Base-by-base conservation (phyloP, 139 green algal species). In the Chlorella ohadii region DNA sequence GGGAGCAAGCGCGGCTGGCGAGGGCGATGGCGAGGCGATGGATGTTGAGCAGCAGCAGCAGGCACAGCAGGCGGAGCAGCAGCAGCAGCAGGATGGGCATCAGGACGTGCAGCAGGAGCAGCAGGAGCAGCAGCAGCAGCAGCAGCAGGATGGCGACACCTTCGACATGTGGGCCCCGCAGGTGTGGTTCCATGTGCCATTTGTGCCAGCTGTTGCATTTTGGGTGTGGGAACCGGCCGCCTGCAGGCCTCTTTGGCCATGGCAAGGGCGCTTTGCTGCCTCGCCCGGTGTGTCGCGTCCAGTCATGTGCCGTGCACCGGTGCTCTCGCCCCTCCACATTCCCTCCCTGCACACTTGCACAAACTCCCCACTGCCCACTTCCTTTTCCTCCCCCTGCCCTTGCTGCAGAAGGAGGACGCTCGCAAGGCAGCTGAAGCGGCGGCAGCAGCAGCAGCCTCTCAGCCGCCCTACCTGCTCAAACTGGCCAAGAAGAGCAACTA, bases 141-240 rank as follows among this genome's bases (percentile, higher is more conserved):
- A 39, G 72, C n/a, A 55, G 38, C 25, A 20, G 6, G 63, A 55
- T 22, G 61, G 28, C 6, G 70, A 23, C 7, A 7, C 36, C 9
- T 82, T 86, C 44, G 74, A 86, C 73, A 81, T 86, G 81, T 86
- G 76, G 76, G 47, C 81, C 5, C 17, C 64, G 12, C 75, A 86
- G 75, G 81, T 74, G 64, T 13, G 75, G 12, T 4, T 0, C 2
- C 20, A 11, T 6, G 44, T 6, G 6, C 44, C 44, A 6, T 55
- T 2, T 17, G n/a, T n/a, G n/a, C n/a, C n/a, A n/a, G n/a, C n/a
- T n/a, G n/a, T n/a, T n/a, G n/a, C n/a, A n/a, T n/a, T n/a, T n/a
- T n/a, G n/a, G n/a, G n/a, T n/a, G n/a, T n/a, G n/a, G n/a, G n/a
- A n/a, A n/a, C n/a, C n/a, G n/a, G n/a, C n/a, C n/a, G n/a, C n/a